These are phyloP conservation scores for Phytophthora crassamura DNA, from an alignment of 352 stramenopile genomes.

Conservation along the genomic window DNA sequence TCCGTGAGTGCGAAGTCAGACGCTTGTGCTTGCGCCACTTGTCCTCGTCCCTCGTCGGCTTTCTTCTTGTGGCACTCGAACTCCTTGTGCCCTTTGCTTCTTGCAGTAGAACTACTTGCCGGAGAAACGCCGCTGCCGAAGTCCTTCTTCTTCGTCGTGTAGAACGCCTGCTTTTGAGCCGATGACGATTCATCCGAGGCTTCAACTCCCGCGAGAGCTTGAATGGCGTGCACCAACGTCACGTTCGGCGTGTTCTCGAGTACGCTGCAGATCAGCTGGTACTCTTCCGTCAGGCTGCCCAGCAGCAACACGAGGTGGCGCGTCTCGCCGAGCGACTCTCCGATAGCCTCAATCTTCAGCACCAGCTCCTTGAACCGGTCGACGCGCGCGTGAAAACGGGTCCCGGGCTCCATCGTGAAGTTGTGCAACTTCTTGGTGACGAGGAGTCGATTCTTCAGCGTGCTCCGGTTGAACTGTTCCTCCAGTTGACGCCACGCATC, in stretches of 20 bases:
- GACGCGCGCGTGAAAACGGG: no score
- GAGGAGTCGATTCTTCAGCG: slow-evolving; percentile 34
- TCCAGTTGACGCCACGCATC: slow-evolving; percentile 19
- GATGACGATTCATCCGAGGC: slow-evolving; percentile 3
- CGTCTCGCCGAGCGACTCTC: slow-evolving; percentile 23
- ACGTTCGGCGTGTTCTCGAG: slow-evolving; percentile 18
- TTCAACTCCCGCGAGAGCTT: no score
- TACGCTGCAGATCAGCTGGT: slow-evolving; percentile 13
- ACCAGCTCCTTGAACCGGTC: slow-evolving; percentile 9
- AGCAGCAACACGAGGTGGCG: slow-evolving; percentile 34
- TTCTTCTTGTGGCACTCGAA: slow-evolving; percentile 8
- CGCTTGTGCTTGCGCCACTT: no score
- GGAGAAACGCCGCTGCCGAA: neutral
- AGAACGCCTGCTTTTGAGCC: neutral
- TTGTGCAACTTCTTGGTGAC: slow-evolving; percentile 27
- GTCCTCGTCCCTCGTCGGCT: neutral
- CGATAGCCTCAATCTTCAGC: neutral
- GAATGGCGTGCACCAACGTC: slow-evolving; percentile 2
- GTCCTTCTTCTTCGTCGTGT: neutral
- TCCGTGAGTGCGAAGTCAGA: no score
- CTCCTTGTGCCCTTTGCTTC: slow-evolving; percentile 9
- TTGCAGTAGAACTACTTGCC: slow-evolving; percentile 21
- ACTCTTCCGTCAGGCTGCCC: slow-evolving; percentile 33
- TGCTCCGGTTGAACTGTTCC: slow-evolving; percentile 28
- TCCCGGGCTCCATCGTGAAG: no score